Evolutionary conservation across 2,329 filamentous ascomycete genomes (phyloP).

Genomic region (Sporothrix mexicana): DNA sequence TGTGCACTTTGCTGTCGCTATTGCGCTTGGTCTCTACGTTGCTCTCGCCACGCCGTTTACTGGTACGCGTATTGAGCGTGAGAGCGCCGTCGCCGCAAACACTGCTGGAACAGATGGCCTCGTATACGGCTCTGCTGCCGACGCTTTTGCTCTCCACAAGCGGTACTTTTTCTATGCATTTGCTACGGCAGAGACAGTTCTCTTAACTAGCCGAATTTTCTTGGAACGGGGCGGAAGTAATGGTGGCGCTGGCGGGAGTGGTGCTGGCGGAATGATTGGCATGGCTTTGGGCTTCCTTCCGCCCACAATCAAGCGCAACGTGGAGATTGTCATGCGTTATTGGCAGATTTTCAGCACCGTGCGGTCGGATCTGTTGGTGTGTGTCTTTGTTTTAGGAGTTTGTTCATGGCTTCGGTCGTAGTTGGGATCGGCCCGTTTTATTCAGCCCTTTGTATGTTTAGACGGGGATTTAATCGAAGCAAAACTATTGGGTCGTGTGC

Average conservation of each 20-base stretch:
- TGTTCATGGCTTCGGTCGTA: slow-evolving; percentile 53
- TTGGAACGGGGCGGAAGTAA: slow-evolving; percentile 61
- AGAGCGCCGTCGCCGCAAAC: slow-evolving; percentile 49
- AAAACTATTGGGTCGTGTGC: no score
- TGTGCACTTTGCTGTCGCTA: slow-evolving; percentile 73
- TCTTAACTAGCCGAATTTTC: slow-evolving; percentile 74
- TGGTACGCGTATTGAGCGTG: slow-evolving; percentile 67
- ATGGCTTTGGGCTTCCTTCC: slow-evolving; percentile 70
- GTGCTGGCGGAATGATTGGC: slow-evolving; percentile 66
- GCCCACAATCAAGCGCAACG: slow-evolving; percentile 64
- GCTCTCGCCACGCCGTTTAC: slow-evolving; percentile 70
- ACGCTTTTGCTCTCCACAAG: slow-evolving; percentile 34
- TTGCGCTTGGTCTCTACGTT: slow-evolving; percentile 73
- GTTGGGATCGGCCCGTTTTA: neutral
- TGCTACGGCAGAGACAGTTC: slow-evolving; percentile 73
- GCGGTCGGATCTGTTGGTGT: slow-evolving; percentile 73
- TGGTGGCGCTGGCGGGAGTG: slow-evolving; percentile 42
- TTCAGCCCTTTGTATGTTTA: neutral
- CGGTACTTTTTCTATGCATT: slow-evolving; percentile 76
- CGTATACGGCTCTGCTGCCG: slow-evolving; percentile 30
- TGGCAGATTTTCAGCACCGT: slow-evolving; percentile 74
- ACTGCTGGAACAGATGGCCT: slow-evolving; percentile 36
- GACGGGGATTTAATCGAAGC: neutral
- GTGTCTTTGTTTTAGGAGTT: slow-evolving; percentile 75
- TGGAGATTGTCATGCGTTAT: slow-evolving; percentile 68